A percentile compares a stretch with the other conserved stretches of the same genome.
These are phyloP conservation scores for Pisolithus sp. DNA, from an alignment of 768 basidiomycete genomes.

Conservation along the genomic window DNA sequence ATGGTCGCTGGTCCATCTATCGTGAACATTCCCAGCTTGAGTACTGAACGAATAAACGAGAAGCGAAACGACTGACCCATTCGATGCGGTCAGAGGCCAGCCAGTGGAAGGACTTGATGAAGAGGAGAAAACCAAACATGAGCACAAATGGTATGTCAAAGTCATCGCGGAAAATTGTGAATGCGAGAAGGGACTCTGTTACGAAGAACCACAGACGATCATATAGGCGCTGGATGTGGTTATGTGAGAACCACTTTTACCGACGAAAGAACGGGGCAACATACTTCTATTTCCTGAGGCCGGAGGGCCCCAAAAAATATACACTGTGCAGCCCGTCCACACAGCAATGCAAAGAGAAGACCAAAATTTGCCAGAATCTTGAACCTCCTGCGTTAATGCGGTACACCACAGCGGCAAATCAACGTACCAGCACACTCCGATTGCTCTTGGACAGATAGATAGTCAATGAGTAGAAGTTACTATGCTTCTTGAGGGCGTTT, in stretches of 20 bases:
- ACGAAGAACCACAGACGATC: slow-evolving; percentile 97
- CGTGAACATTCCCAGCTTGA: slow-evolving; percentile 4
- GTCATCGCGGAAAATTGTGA: slow-evolving; percentile 96
- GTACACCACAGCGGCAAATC: background rate
- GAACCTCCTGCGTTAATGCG: background rate
- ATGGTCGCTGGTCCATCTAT: slow-evolving; percentile 95
- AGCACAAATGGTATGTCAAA: slow-evolving; percentile 88
- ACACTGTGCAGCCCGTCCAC: slow-evolving; percentile 72
- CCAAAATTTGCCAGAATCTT: slow-evolving; percentile 91
- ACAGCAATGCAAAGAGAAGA: slow-evolving; percentile 66
- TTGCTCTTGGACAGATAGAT: slow-evolving; percentile 91
- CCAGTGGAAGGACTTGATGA: slow-evolving; percentile 98
- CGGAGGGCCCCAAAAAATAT: slow-evolving; percentile 90
- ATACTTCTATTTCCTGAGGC: slow-evolving; percentile 86
- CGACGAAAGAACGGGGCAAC: slow-evolving; percentile 13
- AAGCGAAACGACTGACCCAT: slow-evolving; percentile 56
- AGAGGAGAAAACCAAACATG: slow-evolving; percentile 92
- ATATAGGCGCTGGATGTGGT: slow-evolving; percentile 67
- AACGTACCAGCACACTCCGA: slow-evolving; percentile 80
- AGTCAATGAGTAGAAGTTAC: slow-evolving; percentile 91
- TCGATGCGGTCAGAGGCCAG: slow-evolving; percentile 91
- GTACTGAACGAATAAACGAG: background rate
- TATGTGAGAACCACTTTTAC: background rate
- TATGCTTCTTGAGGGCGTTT: slow-evolving; percentile 75
- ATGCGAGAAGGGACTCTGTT: slow-evolving; percentile 91